phyloP scores from a whole-genome alignment of 2,329 filamentous ascomycete genomes.

The Cordyceps cateniannulata region DNA sequence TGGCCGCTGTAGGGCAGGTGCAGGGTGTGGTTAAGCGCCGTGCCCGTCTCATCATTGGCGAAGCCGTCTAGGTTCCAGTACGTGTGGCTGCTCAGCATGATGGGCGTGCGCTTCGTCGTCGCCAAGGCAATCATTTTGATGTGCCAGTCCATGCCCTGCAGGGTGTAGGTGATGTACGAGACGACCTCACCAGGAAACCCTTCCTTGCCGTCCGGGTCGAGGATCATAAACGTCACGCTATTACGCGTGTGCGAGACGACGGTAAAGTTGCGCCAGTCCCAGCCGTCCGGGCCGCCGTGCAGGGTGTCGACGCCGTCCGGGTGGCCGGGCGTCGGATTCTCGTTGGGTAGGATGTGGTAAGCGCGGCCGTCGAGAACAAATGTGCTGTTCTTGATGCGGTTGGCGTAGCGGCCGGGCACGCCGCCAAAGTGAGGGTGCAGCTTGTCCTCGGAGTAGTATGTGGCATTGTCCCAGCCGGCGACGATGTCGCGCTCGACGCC shows the following conservation, averaged over 20 bases:
- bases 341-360: conserved; percentile 57
- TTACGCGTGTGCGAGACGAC: conserved; percentile 59
- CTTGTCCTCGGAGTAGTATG: conserved; percentile 57
- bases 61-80: conserved; percentile 85
- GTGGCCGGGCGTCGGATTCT: conserved; percentile 45
- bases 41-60: conserved; percentile 61
- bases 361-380: conserved; percentile 59
- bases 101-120: conserved; percentile 69
- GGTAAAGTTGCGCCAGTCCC: conserved; percentile 74
- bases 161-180: conserved; percentile 66
- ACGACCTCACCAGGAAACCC: conserved; percentile 75
- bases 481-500: conserved; percentile 66
- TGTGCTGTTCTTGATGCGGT: conserved; percentile 71
- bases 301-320: conserved; percentile 56
- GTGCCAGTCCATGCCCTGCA: conserved; percentile 61
- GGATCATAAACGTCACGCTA: conserved; percentile 69
- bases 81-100: conserved; percentile 69
- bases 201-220: conserved; percentile 65
- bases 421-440: conserved; percentile 66
- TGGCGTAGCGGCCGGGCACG: conserved; percentile 72
- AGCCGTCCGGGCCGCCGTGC: conserved; percentile 64
- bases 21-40: conserved; percentile 64
- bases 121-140: conserved; percentile 66
- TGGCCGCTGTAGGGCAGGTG: conserved; percentile 67
- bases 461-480: conserved; percentile 69